Conservation (phyloP, 306 rosid genomes). For the Vachellia pachyceras region DNA sequence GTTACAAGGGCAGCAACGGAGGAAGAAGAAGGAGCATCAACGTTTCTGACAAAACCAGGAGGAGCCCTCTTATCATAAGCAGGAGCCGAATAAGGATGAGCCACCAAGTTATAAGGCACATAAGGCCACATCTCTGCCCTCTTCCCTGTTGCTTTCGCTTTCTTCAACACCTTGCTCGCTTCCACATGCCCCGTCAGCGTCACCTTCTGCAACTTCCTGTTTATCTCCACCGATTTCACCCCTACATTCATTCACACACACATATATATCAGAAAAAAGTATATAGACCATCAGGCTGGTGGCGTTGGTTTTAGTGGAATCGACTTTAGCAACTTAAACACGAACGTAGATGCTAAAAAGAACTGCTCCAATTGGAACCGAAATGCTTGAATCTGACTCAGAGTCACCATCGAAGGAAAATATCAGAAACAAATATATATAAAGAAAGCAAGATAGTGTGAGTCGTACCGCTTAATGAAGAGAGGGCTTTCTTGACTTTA, state of each 20-base stretch:
- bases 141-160: constrained; percentile 83
- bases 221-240: constrained; percentile 85
- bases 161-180: constrained; percentile 80
- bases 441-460: neutral
- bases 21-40: constrained; percentile 49
- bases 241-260: constrained; percentile 58
- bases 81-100: constrained; percentile 71
- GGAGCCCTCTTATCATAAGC: constrained; percentile 94
- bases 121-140: constrained; percentile 92
- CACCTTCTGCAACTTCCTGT: constrained; percentile 92
- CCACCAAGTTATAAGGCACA: constrained; percentile 74
- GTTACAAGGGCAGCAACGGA: constrained; percentile 42
- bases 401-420: too few species aligned
- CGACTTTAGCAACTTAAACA: too few species aligned
- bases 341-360: too few species aligned
- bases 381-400: too few species aligned
- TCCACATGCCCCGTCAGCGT: constrained; percentile 77
- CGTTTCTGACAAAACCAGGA: constrained; percentile 81
- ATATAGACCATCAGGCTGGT: too few species aligned
- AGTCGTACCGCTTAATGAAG: constrained; percentile 60
- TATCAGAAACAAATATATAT: too few species aligned
- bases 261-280: too few species aligned
- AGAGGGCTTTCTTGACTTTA: constrained; percentile 84
- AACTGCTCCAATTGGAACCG: too few species aligned
- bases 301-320: too few species aligned